Evolutionary conservation across 2,329 filamentous ascomycete species (phyloP).

Genomic region (Arthrobotrys megalospora): DNA sequence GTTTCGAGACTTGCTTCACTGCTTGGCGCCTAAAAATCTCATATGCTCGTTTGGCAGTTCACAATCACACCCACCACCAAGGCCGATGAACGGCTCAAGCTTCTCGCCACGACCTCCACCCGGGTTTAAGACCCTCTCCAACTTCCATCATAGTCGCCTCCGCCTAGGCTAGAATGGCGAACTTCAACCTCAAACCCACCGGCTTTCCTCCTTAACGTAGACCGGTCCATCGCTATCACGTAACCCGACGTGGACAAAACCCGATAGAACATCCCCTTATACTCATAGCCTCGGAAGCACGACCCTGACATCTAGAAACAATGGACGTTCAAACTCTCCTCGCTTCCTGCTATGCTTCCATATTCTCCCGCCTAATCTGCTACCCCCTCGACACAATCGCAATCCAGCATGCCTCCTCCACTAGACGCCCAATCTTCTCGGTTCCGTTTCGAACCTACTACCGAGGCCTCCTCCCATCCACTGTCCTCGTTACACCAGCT

Average conservation of each 20-base stretch:
- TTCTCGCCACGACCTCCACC: conserved; percentile 25
- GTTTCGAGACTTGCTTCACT: conserved; percentile 3
- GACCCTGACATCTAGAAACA: not conserved
- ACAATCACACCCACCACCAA: conserved; percentile 26
- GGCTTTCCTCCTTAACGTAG: conserved; percentile 28
- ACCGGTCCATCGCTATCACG: not conserved
- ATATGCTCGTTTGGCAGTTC: conserved; percentile 19
- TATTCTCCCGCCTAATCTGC: conserved; percentile 53
- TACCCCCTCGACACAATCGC: conserved; percentile 61
- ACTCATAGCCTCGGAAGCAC: not conserved
- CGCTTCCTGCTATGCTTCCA: conserved; percentile 50
- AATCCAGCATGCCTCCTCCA: conserved; percentile 59
- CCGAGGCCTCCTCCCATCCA: conserved; percentile 55
- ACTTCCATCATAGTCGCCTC: conserved; percentile 8
- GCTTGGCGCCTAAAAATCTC: conserved; percentile 38
- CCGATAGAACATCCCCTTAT: not conserved
- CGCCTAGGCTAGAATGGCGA: conserved; percentile 34
- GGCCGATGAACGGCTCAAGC: conserved; percentile 38
- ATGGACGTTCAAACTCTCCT: conserved; percentile 59
- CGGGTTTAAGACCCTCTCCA: conserved; percentile 5
- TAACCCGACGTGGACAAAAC: not conserved
- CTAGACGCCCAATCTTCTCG: conserved; percentile 53
- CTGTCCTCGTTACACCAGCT: conserved; percentile 48
- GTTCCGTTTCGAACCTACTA: conserved; percentile 53
- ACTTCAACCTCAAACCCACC: conserved; percentile 10